Evolutionary conservation across 1,284 basidiomycete species (phyloP).

Genomic region (Puccinia hordei): DNA sequence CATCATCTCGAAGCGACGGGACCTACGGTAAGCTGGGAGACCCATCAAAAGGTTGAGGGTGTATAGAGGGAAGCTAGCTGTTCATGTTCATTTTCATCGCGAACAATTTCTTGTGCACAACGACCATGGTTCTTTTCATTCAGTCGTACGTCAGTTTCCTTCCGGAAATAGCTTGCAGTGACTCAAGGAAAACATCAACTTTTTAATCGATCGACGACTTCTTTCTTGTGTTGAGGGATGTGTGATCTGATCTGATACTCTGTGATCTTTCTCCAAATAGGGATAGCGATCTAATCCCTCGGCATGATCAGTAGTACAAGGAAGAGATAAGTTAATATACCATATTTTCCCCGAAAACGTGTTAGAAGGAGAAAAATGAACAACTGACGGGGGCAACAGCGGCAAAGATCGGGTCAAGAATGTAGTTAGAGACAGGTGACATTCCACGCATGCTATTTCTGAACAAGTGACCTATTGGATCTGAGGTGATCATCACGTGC

Average conservation of each 20-base stretch:
- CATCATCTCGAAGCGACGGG: no score
- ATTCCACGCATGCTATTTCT: constrained; percentile 70
- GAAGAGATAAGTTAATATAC: neutral
- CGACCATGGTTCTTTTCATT: no score
- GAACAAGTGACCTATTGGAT: constrained; percentile 71
- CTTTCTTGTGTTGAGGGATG: constrained; percentile 28
- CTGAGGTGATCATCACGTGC: constrained; percentile 74
- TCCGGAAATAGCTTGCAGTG: neutral
- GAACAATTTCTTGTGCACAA: no score
- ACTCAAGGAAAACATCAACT: neutral
- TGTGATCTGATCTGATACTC: constrained; percentile 40
- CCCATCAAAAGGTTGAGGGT: no score
- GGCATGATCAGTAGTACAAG: neutral
- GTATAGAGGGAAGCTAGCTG: no score
- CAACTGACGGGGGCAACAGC: constrained; percentile 30
- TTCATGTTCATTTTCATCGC: no score
- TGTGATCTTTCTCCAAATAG: constrained; percentile 32
- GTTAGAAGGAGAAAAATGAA: neutral
- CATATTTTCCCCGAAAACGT: neutral
- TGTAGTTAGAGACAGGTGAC: constrained; percentile 62
- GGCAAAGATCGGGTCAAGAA: constrained; percentile 46
- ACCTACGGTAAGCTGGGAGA: no score
- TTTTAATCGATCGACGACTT: constrained; percentile 26
- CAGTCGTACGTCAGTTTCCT: neutral
- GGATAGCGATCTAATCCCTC: constrained; percentile 29